These are phyloP conservation scores for Aspergillus aculeatinus DNA, from an alignment of 2,329 filamentous ascomycete genomes.

Conservation along the genomic window DNA sequence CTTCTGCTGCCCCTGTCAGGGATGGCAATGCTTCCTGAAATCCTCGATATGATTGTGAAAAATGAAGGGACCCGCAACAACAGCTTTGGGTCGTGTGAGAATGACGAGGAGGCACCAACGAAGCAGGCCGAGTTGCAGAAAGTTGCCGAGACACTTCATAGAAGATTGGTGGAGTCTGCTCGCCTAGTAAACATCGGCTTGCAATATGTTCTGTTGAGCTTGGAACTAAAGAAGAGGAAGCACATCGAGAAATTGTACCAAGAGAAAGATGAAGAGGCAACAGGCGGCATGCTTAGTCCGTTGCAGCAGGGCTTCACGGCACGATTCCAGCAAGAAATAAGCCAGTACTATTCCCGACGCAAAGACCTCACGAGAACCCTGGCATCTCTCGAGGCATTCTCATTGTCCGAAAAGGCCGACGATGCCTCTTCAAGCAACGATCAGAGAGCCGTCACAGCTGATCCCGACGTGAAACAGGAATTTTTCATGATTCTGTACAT, in stretches of 20 bases:
- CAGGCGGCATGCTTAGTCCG: constrained; percentile 51
- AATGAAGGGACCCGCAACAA: constrained; percentile 21
- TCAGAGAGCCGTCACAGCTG: constrained; percentile 9
- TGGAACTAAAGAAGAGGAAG: constrained; percentile 44
- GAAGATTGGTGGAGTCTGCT: constrained; percentile 59
- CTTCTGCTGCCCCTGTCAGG: constrained; percentile 66
- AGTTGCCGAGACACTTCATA: constrained; percentile 27
- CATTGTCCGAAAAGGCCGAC: constrained; percentile 30
- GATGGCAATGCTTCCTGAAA: constrained; percentile 67
- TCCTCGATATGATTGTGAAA: constrained; percentile 51
- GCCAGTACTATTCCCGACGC: constrained; percentile 54
- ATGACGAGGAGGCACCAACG: constrained; percentile 12
- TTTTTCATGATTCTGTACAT: constrained; percentile 64
- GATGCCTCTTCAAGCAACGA: constrained; percentile 29
- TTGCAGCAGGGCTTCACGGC: constrained; percentile 57
- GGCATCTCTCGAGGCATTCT: constrained; percentile 32
- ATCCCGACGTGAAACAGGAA: constrained; percentile 50
- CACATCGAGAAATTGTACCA: constrained; percentile 36
- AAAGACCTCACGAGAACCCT: constrained; percentile 51
- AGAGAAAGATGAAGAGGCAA: constrained; percentile 51
- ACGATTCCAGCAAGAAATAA: constrained; percentile 52
- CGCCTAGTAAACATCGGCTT: constrained; percentile 61
- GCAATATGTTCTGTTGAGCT: constrained; percentile 57
- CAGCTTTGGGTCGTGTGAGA: background rate
- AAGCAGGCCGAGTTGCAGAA: constrained; percentile 24